Evolutionary conservation across 495 filamentous ascomycete species (phyloP), one percentile per base, ranked within the genome.

Genomic region (Physcia stellaris): DNA sequence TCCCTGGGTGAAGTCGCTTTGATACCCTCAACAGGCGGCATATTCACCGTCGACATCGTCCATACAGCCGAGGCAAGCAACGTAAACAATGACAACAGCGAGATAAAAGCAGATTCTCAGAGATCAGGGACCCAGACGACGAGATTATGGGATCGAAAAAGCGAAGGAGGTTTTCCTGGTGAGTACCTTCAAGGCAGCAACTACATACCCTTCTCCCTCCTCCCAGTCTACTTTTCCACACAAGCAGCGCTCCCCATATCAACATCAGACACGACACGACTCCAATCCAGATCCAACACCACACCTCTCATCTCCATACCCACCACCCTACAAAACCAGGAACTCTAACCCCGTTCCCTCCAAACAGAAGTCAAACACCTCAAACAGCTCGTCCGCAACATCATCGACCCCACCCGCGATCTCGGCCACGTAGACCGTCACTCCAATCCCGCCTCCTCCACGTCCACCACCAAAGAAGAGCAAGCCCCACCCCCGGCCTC

Each of bases 1-100:
- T 67, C 77, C 39, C 68, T 98, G 0, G 86, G 88, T 32, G 88
- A 96, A 58, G 79, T 98, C 11, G 74, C 90, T n/a, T 75, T 98
- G 0, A 70, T 88, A 28, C 90, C 90, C 0, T 54, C 75, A 13
- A 93, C 84, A 0, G 87, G 90, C 18, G 90, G 90, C 0, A 58
- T 80, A 17, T 98, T 98, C 54, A 66, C 70, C 10, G 72, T 94
- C 4, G 67, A 77, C 33, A 73, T 86, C 26, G 60, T 65, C 45
- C 57, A 65, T 49, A 43, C 48, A 6, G 39, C 32, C 35, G 46
- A 50, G 20, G 24, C 35, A 4, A 11, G 17, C 24, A 6, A 28
- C 7, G 26, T 9, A 23, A 19, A 24, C 45, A 35, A 34, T 37
- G 26, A 16, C 43, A 20, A 22, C 47, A 29, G 49, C 34, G n/a